phyloP scores from a whole-genome alignment of 2,329 filamentous ascomycete genomes.

The Decorospora gaudefroyi region DNA sequence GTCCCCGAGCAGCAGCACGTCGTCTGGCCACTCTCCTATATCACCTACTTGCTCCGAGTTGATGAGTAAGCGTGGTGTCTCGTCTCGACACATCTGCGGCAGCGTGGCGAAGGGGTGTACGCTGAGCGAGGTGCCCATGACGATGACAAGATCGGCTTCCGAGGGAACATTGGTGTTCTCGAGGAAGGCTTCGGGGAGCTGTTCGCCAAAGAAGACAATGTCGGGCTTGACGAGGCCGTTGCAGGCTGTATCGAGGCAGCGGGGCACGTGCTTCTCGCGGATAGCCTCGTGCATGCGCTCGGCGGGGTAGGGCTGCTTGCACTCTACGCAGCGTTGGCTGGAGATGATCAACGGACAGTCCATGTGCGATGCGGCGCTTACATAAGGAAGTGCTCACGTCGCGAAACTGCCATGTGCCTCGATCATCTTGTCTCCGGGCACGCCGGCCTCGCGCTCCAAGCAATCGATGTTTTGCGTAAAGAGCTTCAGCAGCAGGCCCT shows the following conservation, averaged over 20 bases:
- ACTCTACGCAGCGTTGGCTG: slow-evolving; percentile 87
- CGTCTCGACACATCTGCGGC: slow-evolving; percentile 65
- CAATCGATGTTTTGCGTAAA: slow-evolving; percentile 99
- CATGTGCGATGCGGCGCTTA: too few relatives aligned
- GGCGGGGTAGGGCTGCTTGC: slow-evolving; percentile 71
- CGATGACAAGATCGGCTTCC: slow-evolving; percentile 75
- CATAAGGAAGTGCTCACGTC: too few relatives aligned
- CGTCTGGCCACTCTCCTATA: slow-evolving; percentile 76
- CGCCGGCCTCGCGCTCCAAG: slow-evolving; percentile 82
- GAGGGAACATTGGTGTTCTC: slow-evolving; percentile 59
- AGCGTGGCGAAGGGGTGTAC: slow-evolving; percentile 90
- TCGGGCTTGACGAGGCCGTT: slow-evolving; percentile 86
- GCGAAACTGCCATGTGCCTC: slow-evolving; percentile 97
- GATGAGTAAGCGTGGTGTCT: slow-evolving; percentile 77
- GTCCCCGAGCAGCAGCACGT: slow-evolving; percentile 80
- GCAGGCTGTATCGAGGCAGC: slow-evolving; percentile 66
- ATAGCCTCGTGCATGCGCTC: slow-evolving; percentile 75
- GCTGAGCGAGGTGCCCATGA: slow-evolving; percentile 85
- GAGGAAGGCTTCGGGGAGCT: slow-evolving; percentile 69
- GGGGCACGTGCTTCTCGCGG: slow-evolving; percentile 68
- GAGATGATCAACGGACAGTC: slow-evolving; percentile 1
- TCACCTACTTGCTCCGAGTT: slow-evolving; percentile 84
- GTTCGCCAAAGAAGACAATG: slow-evolving; percentile 91
- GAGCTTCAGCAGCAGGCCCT: slow-evolving; percentile 77
- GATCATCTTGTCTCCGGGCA: slow-evolving; percentile 78